A percentile compares a stretch with the other conserved stretches of the same genome.
These are phyloP conservation scores for Curvularia sp. DNA, from an alignment of 2,329 filamentous ascomycete genomes.

Conservation along the genomic window DNA sequence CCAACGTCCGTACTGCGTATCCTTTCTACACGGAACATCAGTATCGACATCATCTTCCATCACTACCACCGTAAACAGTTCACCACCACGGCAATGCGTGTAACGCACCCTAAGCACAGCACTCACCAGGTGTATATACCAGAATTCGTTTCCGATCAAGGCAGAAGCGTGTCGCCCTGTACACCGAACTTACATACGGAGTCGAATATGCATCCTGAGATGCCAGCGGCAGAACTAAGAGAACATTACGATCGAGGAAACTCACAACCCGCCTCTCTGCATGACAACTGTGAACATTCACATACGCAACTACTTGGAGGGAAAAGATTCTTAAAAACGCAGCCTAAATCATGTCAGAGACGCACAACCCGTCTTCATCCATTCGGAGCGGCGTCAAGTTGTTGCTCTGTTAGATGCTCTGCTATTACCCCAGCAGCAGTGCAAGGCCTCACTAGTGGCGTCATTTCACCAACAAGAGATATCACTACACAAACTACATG, in stretches of 20 bases:
- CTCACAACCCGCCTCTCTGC: neutral
- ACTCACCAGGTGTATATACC: neutral
- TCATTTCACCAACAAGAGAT: neutral
- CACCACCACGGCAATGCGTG: slow-evolving; percentile 8
- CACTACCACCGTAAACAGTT: slow-evolving; percentile 19
- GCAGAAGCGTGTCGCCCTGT: neutral
- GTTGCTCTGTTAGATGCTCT: neutral
- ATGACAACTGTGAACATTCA: neutral
- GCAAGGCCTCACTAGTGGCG: neutral
- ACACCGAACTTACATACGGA: neutral
- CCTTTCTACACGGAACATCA: neutral
- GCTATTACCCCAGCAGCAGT: neutral
- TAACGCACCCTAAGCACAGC: neutral
- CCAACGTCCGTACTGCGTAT: neutral
- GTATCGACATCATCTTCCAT: slow-evolving; percentile 20
- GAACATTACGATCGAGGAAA: neutral
- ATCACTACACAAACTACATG: neutral
- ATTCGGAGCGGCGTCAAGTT: slow-evolving; percentile 4
- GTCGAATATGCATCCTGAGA: neutral
- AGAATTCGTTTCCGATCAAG: neutral
- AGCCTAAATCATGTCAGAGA: neutral
- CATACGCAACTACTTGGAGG: neutral
- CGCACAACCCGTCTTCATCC: neutral
- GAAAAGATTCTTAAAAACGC: neutral
- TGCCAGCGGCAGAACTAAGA: neutral